Evolutionary conservation across 1,139 yeast genomes (phyloP), one percentile per base, ranked within the genome.

Genomic region (Yamadazyma triangularis): DNA sequence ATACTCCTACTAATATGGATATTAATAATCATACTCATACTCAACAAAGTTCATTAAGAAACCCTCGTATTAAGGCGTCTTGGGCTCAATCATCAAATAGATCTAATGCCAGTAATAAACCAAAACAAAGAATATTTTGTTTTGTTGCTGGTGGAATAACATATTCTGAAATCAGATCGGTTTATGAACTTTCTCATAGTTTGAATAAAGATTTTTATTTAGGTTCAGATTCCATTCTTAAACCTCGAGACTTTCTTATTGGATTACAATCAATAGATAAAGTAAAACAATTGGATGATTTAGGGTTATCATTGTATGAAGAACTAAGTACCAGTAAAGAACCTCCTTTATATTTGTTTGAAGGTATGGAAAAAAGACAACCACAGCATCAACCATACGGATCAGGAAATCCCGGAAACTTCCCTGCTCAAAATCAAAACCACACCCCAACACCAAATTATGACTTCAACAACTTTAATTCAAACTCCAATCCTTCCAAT

Each of bases 71-170:
- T 42, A 79, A 82, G 41, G 91, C 95, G 0, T 77, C 81, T 1
- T 86, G 95, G 95, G 88, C 93, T 2, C 72, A 68, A 36, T 64
- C 73, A 10, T 65, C 78, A 15, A 53, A 57, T 3, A 53, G 62
- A 26, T 38, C 50, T 10, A 30, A 16, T 38, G 27, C 27, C 2
- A 20, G 3, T 23, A n/a, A 47, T 9, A 41, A 70, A n/a, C 73
- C 77, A 26, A 73, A 76, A 42, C 95, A 85, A 48, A 61, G 91
- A 28, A 69, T 89, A 7, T 76, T 89, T 45, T 77, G 88, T 38
- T 91, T 79, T 50, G 74, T 88, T 24, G 84, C 93, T 1, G 99
- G 99, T 14, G 98, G 98, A 8, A 60, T 85, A 24, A 87, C 97
- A 0, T 77, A 82, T 42, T 74, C 89, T 3, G 99, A 93, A 53